Conservation (phyloP, 176 grass and related monocot species). For the Luzula sylvatica region DNA sequence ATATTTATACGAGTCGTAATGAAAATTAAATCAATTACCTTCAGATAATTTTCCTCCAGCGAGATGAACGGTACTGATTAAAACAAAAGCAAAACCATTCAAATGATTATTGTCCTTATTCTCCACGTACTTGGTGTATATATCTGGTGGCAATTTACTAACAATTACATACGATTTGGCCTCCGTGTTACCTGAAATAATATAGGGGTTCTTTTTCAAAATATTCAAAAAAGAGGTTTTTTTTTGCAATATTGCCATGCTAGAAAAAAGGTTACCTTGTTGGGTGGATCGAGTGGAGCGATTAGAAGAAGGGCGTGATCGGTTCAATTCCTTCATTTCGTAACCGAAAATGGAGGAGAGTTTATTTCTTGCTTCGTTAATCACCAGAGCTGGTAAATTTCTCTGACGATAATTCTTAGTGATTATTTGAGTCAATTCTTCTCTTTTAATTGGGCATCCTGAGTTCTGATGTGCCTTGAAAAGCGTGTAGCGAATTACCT, state of each 20-base stretch:
- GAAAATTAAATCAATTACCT: slow-evolving; percentile 29
- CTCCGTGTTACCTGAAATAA: slow-evolving; percentile 31
- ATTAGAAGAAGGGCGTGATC: slow-evolving; percentile 42
- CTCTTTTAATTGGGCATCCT: slow-evolving; percentile 77
- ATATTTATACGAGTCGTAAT: no score
- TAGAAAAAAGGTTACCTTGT: slow-evolving; percentile 20
- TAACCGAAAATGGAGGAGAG: slow-evolving; percentile 65
- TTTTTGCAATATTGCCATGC: no score
- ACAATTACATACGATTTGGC: slow-evolving; percentile 68
- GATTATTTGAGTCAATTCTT: slow-evolving; percentile 68
- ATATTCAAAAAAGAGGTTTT: no score
- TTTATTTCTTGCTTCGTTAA: slow-evolving; percentile 65
- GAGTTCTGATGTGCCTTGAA: slow-evolving; percentile 69
- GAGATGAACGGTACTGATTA: slow-evolving; percentile 57
- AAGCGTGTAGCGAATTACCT: slow-evolving; percentile 72
- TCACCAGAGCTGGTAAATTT: slow-evolving; percentile 49
- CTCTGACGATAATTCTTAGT: slow-evolving; percentile 85
- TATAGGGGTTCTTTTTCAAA: no score
- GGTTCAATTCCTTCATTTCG: slow-evolving; percentile 78
- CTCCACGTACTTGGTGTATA: slow-evolving; percentile 52
- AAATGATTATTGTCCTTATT: slow-evolving; percentile 48
- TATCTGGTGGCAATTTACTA: slow-evolving; percentile 40
- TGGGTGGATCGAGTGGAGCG: slow-evolving; percentile 42
- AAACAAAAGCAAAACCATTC: slow-evolving; percentile 57
- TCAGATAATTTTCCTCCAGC: slow-evolving; percentile 58